Percentiles rank a stretch among this genome's conserved stretches.
Conservation (phyloP, 1,139 yeast species). For the Candida mesenterica region DNA sequence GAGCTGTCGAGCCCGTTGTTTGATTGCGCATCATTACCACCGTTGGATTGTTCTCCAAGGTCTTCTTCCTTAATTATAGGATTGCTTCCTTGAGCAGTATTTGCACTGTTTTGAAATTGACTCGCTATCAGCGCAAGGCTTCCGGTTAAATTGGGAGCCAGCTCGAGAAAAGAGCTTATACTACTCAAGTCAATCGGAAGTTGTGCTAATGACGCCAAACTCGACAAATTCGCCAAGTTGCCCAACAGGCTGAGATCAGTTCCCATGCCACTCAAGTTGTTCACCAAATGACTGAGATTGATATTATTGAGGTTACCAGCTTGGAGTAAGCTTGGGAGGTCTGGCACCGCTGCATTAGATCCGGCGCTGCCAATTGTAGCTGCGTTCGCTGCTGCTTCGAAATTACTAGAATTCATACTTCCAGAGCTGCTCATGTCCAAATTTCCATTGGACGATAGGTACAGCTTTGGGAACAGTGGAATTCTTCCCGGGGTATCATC, state of each 20-base stretch:
- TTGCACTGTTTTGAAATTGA: conserved; percentile 2
- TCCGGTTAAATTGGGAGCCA: conserved; percentile 1
- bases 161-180: conserved; percentile 31
- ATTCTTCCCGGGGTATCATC: too few species aligned
- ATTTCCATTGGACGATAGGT: too few species aligned
- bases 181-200: conserved; percentile 43
- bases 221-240: conserved; percentile 39
- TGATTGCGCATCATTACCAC: background rate
- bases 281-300: conserved; percentile 45
- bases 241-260: conserved; percentile 38
- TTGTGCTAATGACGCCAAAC: conserved; percentile 45
- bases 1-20: background rate
- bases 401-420: too few species aligned
- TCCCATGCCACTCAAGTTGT: conserved; percentile 37
- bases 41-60: background rate
- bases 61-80: background rate
- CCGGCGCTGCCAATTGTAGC: too few species aligned
- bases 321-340: conserved; percentile 21
- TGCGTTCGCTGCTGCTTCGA: conserved; percentile 1
- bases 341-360: conserved; percentile 1
- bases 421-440: too few species aligned
- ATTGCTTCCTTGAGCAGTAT: background rate
- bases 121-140: conserved; percentile 6
- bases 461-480: background rate
- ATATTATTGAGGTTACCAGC: conserved; percentile 49